Conservation (phyloP, 176 grass and related monocot species). For the Lolium multiflorum region DNA sequence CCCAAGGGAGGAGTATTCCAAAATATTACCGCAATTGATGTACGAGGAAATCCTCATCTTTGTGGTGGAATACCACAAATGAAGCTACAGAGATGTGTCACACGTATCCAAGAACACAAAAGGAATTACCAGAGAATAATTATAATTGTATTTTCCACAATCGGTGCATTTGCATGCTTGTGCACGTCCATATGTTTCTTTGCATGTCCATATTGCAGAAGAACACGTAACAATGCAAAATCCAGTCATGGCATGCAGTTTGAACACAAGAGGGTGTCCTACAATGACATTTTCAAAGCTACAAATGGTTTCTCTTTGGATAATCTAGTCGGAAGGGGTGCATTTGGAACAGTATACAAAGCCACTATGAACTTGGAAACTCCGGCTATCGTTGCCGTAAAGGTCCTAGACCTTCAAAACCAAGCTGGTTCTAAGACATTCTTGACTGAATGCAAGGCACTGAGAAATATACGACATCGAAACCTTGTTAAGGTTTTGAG, state of each 20-base stretch:
- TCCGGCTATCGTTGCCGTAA: constrained; percentile 40
- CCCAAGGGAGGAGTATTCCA: neutral
- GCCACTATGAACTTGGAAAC: constrained; percentile 29
- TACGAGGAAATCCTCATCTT: constrained; percentile 37
- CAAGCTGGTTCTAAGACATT: constrained; percentile 52
- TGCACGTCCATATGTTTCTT: neutral
- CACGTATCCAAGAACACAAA: neutral
- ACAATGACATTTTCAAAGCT: constrained; percentile 48
- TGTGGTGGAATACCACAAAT: constrained; percentile 43
- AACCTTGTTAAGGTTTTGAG: constrained; percentile 60
- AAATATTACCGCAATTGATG: constrained; percentile 34
- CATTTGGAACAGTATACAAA: constrained; percentile 61
- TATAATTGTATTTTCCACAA: neutral
- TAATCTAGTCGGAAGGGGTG: constrained; percentile 49
- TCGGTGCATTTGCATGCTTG: neutral
- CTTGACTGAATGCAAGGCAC: constrained; percentile 51
- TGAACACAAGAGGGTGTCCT: constrained; percentile 37
- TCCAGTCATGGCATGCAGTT: neutral
- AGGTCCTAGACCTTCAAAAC: constrained; percentile 55
- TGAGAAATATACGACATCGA: constrained; percentile 50
- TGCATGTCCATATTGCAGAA: neutral
- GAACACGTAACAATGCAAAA: neutral
- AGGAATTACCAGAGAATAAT: neutral
- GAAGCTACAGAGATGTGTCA: neutral
- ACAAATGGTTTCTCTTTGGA: constrained; percentile 44